phyloP scores from a whole-genome alignment of 805 yeast species.

The Middelhovenomyces tepae region DNA sequence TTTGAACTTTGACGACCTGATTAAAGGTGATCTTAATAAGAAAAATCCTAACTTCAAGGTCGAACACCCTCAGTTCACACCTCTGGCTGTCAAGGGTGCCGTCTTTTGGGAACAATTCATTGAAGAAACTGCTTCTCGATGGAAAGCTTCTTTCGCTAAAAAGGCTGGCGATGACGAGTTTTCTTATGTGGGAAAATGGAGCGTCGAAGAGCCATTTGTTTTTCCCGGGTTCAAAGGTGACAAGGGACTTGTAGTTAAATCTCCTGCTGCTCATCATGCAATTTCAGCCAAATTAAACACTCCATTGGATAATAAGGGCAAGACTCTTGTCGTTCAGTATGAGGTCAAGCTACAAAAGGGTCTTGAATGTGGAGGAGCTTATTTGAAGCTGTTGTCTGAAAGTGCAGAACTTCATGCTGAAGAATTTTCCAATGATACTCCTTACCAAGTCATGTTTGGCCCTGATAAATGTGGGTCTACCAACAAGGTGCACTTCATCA shows the following conservation, averaged over 20 bases:
- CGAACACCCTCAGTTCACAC: not conserved
- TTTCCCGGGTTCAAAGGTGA: conserved; percentile 58
- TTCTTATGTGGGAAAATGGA: conserved; percentile 69
- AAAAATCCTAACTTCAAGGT: not conserved
- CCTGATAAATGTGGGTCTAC: conserved; percentile 84
- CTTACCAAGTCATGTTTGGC: conserved; percentile 86
- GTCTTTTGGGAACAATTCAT: conserved; percentile 63
- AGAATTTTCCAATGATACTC: conserved; percentile 55
- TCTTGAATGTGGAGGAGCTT: conserved; percentile 82
- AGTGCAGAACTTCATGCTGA: conserved; percentile 30
- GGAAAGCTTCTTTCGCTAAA: conserved; percentile 51
- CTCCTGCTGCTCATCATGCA: conserved; percentile 75
- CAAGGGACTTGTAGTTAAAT: conserved; percentile 65
- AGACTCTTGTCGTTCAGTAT: conserved; percentile 75
- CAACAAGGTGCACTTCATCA: conserved; percentile 71
- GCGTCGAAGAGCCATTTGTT: conserved; percentile 50
- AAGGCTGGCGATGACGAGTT: conserved; percentile 41
- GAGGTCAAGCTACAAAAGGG: conserved; percentile 81
- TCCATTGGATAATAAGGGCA: conserved; percentile 50
- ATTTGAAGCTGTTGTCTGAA: conserved; percentile 59
- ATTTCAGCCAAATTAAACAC: conserved; percentile 54
- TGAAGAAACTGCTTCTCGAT: conserved; percentile 31
- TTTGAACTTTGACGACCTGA: too few species aligned
- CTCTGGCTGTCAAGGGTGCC: conserved; percentile 26
- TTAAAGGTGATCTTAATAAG: too few species aligned